Percentiles rank a stretch among this genome's conserved stretches.
Conservation (phyloP, 805 yeast genomes). For the Saccharomycopsis malanga region DNA sequence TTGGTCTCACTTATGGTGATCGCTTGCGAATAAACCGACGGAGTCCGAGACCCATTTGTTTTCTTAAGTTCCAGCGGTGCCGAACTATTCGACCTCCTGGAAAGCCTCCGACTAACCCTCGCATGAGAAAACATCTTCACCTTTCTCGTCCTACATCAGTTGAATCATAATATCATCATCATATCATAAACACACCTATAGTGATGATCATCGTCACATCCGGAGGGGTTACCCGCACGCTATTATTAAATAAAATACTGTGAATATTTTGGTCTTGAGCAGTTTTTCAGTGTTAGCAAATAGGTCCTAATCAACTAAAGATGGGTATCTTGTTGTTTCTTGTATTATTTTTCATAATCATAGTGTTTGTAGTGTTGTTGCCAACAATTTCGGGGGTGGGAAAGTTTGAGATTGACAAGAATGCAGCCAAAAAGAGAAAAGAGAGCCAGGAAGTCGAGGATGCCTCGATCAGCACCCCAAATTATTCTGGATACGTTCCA, state of each 20-base stretch:
- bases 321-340: constrained; percentile 18
- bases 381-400: constrained; percentile 21
- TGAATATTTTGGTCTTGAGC: too few species aligned
- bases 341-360: constrained; percentile 7
- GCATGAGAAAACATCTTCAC: constrained; percentile 20
- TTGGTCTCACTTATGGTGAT: constrained; percentile 1
- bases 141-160: too few species aligned
- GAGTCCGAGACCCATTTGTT: constrained; percentile 2
- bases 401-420: constrained; percentile 16
- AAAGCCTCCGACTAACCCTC: constrained; percentile 16
- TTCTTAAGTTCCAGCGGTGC: too few species aligned
- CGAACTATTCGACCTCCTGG: too few species aligned
- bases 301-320: too few species aligned
- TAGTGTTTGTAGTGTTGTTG: constrained; percentile 14
- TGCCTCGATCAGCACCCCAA: neutral
- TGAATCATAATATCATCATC: too few species aligned
- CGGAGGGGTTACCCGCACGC: too few species aligned
- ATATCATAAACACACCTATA: too few species aligned
- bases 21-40: constrained; percentile 12
- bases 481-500: constrained; percentile 15
- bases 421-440: constrained; percentile 1
- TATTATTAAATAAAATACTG: too few species aligned
- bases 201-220: too few species aligned
- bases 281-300: too few species aligned
- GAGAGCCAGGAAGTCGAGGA: neutral